Conservation (phyloP, 805 yeast species). For the Saccharomycopsis sp. region DNA sequence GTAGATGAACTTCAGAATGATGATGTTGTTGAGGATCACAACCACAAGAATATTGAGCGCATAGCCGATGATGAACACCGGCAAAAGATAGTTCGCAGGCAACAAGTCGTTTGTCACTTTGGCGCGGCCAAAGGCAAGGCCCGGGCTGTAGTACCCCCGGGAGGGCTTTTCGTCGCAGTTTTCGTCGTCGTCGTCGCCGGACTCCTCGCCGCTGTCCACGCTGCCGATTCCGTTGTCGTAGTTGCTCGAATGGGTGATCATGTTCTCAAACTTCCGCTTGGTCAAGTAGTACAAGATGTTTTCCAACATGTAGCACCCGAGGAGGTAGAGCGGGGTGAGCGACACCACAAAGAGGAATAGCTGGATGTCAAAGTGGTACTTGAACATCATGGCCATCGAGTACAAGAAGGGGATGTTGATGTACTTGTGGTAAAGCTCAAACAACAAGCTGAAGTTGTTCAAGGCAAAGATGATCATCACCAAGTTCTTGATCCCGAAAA, state of each 20-base stretch:
- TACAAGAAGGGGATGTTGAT: constrained; percentile 30
- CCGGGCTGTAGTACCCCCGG: not conserved
- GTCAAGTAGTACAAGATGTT: constrained; percentile 23
- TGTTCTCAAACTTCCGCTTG: constrained; percentile 11
- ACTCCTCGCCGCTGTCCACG: not conserved
- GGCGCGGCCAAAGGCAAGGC: not conserved
- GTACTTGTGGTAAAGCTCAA: constrained; percentile 30
- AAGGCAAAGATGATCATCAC: constrained; percentile 32
- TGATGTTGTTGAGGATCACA: constrained; percentile 26
- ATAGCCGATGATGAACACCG: constrained; percentile 29
- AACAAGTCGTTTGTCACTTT: constrained; percentile 17
- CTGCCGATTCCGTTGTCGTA: not conserved
- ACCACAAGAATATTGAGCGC: constrained; percentile 26
- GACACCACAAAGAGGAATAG: constrained; percentile 24
- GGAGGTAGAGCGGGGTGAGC: constrained; percentile 29
- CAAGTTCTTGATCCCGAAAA: constrained; percentile 34
- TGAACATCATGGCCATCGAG: constrained; percentile 28
- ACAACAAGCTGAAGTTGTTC: constrained; percentile 34
- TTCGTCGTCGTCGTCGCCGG: not conserved
- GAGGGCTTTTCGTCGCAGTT: not conserved
- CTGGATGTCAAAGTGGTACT: constrained; percentile 27
- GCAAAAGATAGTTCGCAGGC: constrained; percentile 26
- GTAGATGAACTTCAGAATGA: constrained; percentile 30
- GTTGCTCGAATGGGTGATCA: not conserved
- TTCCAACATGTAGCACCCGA: constrained; percentile 33